Evolutionary conservation across 371 early-diverging fungal genomes (phyloP).

Genomic region (Mortierella sp.): DNA sequence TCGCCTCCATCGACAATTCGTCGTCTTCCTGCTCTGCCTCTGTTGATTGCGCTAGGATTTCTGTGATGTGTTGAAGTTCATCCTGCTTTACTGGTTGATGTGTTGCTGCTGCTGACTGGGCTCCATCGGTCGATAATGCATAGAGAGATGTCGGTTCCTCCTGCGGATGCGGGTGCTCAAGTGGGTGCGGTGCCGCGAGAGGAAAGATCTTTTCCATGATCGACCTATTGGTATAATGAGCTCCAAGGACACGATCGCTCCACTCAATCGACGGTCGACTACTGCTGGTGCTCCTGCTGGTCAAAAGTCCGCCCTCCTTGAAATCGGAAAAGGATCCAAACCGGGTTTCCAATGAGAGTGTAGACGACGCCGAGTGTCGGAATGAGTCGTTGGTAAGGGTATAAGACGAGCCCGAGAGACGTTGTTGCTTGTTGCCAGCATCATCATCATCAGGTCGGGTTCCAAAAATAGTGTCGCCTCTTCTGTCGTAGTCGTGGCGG

Average conservation of each 20-base stretch:
- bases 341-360: conserved; percentile 12
- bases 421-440: neutral
- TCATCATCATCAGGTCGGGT: neutral
- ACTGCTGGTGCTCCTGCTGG: neutral
- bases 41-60: neutral
- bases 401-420: conserved; percentile 31
- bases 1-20: neutral
- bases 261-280: conserved; percentile 8
- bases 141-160: neutral
- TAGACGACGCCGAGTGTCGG: conserved; percentile 15
- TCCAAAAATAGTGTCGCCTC: neutral
- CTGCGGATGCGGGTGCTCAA: neutral
- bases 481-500: neutral
- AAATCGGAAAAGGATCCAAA: neutral
- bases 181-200: neutral
- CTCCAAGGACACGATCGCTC: neutral
- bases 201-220: neutral
- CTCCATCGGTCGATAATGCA: neutral
- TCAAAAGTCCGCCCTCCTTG: conserved; percentile 4
- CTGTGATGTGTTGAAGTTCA: neutral
- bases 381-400: conserved; percentile 22
- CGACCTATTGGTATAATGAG: neutral
- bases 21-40: neutral
- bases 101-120: no score
- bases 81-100: neutral